Evolutionary conservation across 345 rosid species (phyloP), one percentile per base, ranked within the genome.

Genomic region (Pugionium dolabratum): DNA sequence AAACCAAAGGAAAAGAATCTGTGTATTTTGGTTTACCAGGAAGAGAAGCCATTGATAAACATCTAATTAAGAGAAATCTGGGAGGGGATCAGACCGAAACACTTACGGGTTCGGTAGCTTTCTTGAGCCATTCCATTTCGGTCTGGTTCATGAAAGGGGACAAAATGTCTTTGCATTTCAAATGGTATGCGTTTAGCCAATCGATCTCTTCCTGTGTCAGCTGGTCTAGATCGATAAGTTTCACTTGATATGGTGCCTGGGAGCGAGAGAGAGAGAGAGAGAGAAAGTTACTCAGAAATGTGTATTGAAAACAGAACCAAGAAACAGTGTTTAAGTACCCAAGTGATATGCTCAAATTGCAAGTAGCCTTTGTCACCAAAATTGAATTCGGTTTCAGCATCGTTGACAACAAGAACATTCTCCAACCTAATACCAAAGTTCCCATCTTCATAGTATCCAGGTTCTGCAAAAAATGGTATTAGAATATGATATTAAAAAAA

Each of bases 361-460:
- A 95, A 79, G 81, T 88, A 95, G 46, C 95, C 99, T 76, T 89
- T 91, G 56, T 81, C 95, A 4, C 96, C 97, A 39, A 95, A 95
- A 67, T 95, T 91, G 71, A 86, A 95, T 52, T 87, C 67, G 0
- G 97, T 89, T 27, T 76, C 79, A 36, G 86, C 93, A 36, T 91
- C 86, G 18, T 77, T 82, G 45, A 91, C 82, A 48, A 91, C 75
- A 55, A 91, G 89, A 54, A 95, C 97, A 71, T 95, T 95, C 87
- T 95, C 99, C 80, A 95, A 70, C 74, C 99, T 79, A 68, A 95
- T 82, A 53, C 99, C 99, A 67, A 95, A 95, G 79, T 75, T 85
- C 46, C 96, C 97, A 57, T 90, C 97, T 75, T 90, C 97, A 43
- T 90, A 90, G 80, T 90, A 90, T 59, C 97, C 97, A 49, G 97